Percentiles rank a stretch among this genome's conserved stretches.
Conservation (phyloP, 306 rosid species). For the Glycine tomentella region DNA sequence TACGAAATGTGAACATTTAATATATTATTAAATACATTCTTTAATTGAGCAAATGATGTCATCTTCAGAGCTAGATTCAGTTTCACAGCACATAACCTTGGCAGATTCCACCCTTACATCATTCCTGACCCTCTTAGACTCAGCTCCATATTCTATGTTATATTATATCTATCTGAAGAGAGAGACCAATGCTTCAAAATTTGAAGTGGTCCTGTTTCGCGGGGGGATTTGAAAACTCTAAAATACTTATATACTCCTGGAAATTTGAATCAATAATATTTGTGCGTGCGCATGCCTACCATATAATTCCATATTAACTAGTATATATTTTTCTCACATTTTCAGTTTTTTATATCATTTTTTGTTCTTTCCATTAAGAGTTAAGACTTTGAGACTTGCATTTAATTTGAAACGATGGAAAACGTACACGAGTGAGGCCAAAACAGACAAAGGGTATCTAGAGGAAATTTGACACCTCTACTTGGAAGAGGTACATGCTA, state of each 20-base stretch:
- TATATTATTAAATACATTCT: background rate
- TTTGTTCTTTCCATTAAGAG: conserved; percentile 2
- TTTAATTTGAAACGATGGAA: conserved; percentile 37
- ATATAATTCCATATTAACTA: conserved; percentile 9
- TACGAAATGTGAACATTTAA: conserved; percentile 34
- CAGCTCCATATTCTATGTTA: conserved; percentile 56
- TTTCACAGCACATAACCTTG: conserved; percentile 59
- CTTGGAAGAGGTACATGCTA: conserved; percentile 7
- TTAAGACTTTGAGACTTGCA: background rate
- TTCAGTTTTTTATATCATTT: background rate
- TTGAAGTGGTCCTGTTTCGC: conserved; percentile 63
- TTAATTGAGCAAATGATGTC: conserved; percentile 50
- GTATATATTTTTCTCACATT: background rate
- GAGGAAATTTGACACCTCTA: conserved; percentile 38
- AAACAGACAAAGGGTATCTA: conserved; percentile 54
- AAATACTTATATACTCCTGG: background rate
- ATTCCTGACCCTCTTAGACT: conserved; percentile 64
- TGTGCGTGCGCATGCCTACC: conserved; percentile 37
- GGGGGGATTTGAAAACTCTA: conserved; percentile 35
- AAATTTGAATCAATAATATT: background rate
- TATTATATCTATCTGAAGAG: conserved; percentile 35
- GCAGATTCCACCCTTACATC: conserved; percentile 74
- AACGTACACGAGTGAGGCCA: conserved; percentile 36
- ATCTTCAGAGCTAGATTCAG: conserved; percentile 56
- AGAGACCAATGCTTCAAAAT: conserved; percentile 54